These are phyloP conservation scores for Simmondsia chinensis DNA, from an alignment of 148 eudicot species.

Conservation along the genomic window DNA sequence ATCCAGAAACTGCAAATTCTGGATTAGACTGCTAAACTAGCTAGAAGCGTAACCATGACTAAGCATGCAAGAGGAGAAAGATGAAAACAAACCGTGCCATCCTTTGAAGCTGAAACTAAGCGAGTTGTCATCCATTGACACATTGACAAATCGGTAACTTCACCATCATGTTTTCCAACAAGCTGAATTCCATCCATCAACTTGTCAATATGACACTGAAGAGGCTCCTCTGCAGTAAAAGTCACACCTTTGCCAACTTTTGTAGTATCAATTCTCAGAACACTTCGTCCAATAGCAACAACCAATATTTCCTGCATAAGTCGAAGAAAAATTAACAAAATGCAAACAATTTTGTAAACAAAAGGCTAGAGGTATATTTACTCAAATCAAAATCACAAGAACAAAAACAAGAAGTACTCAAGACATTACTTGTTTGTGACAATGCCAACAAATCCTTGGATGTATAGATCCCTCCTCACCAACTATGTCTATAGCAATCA, in stretches of 20 bases:
- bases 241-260: slow-evolving; percentile 74
- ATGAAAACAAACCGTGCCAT: slow-evolving; percentile 97
- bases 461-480: slow-evolving; percentile 78
- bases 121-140: slow-evolving; percentile 99
- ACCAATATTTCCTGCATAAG: slow-evolving; percentile 82
- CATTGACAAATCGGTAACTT: slow-evolving; percentile 95
- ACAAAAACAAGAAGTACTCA: too few species aligned
- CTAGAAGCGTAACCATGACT: too few species aligned
- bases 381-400: too few species aligned
- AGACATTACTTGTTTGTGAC: slow-evolving; percentile 79
- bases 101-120: slow-evolving; percentile 85
- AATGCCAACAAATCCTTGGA: slow-evolving; percentile 99
- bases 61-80: too few species aligned
- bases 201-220: slow-evolving; percentile 59
- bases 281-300: slow-evolving; percentile 68
- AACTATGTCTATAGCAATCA: slow-evolving; percentile 65
- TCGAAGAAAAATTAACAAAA: too few species aligned
- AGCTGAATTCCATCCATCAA: slow-evolving; percentile 81
- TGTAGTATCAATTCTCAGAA: slow-evolving; percentile 72
- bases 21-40: too few species aligned
- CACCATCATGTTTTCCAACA: slow-evolving; percentile 94
- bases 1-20: too few species aligned
- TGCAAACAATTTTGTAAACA: too few species aligned
- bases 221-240: slow-evolving; percentile 76
- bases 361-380: too few species aligned